Evolutionary conservation across 345 rosid genomes (phyloP), one percentile per base, ranked within the genome.

Genomic region (Salix exigua): DNA sequence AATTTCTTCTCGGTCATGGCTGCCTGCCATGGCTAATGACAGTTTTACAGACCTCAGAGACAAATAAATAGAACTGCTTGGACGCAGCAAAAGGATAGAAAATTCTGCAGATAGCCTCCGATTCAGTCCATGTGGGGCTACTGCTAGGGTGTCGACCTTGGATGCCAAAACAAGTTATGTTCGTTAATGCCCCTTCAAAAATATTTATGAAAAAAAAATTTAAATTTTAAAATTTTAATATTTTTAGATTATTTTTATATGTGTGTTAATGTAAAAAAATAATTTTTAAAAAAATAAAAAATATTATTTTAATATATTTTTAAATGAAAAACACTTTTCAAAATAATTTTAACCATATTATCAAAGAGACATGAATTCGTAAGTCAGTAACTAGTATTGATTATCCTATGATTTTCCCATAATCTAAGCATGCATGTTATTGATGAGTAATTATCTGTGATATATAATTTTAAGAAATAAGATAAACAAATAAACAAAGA

Each of bases 61-160:
- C 28, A 77, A 48, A 35, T 62, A 42, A 77, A 71, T 48, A 35
- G 40, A 50, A 66, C 70, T 64, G 80, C n/a, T 71, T 71, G 40
- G 28, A 10, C 10, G 44, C 62, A 66, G 50, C 13, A 12, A n/a
- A 21, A 64, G 62, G 70, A 23, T 66, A 51, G 72, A 51, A 50
- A 50, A 64, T 16, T 12, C 38, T 55, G 35, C 16, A 50, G 73
- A 18, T 40, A 67, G 64, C 6, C 64, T 21, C 14, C 46, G 5
- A 30, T 35, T 12, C 18, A 33, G 14, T 21, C 18, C 14, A 11
- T 0, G 8, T 10, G 40, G 53, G 23, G 7, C 26, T 28, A 7
- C 13, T 66, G 23, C 70, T 21, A 51, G n/a, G 23, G 9, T 51
- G 6, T 51, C 23, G 58, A 19, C 9, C 23, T 19, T 19, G 58